phyloP scores from a whole-genome alignment of 106 monocot species.

The Hemerocallis citrina region DNA sequence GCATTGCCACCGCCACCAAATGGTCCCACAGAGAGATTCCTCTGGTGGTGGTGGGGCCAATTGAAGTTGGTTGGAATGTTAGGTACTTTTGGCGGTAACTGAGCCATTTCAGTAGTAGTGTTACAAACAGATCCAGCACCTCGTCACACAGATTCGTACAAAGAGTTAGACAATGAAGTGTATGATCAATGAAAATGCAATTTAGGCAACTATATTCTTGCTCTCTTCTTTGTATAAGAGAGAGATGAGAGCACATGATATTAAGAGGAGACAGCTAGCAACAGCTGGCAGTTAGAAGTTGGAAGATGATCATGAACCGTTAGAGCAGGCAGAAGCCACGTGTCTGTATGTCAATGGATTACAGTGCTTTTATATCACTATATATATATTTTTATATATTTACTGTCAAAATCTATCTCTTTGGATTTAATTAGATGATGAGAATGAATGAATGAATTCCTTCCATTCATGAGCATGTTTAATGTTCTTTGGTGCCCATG shows the following conservation, averaged over 20 bases:
- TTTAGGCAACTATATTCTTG: neutral
- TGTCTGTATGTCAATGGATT: neutral
- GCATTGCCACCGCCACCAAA: constrained; percentile 1
- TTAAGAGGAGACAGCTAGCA: constrained; percentile 4
- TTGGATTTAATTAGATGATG: too few relatives aligned
- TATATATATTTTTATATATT: too few relatives aligned
- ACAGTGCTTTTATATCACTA: too few relatives aligned
- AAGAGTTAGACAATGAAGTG: neutral
- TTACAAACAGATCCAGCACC: too few relatives aligned
- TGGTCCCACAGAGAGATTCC: constrained; percentile 1
- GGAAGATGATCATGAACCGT: too few relatives aligned
- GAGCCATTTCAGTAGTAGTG: constrained; percentile 38
- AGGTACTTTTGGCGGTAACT: constrained; percentile 64
- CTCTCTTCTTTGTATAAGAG: neutral
- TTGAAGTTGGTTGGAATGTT: constrained; percentile 17
- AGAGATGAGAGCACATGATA: neutral
- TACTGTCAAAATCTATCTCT: too few relatives aligned
- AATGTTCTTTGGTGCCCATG: too few relatives aligned
- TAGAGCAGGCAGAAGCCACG: neutral
- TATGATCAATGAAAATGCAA: neutral
- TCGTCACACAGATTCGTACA: too few relatives aligned
- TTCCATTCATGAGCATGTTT: too few relatives aligned
- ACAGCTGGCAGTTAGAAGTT: neutral
- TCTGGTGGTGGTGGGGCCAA: constrained; percentile 21
- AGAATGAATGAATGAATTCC: too few relatives aligned